Percentiles rank a stretch among this genome's conserved stretches.
Evolutionary conservation across 2,329 filamentous ascomycete species (phyloP).

Genomic region (Microcyclosporella mali): DNA sequence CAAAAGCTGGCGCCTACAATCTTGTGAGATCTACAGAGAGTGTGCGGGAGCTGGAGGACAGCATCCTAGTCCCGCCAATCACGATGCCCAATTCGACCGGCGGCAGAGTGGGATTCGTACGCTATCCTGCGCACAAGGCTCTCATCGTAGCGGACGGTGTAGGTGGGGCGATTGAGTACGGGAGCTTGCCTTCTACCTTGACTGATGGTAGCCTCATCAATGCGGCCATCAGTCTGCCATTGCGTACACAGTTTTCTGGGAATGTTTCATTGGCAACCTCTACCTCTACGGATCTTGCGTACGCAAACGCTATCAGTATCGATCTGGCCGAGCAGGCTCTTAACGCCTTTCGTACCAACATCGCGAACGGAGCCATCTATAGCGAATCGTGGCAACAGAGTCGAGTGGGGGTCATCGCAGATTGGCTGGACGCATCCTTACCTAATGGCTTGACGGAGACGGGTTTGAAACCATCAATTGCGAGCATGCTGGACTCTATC

Average conservation of each 20-base stretch:
- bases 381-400: slow-evolving; percentile 32
- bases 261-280: too few species aligned
- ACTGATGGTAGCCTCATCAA: slow-evolving; percentile 39
- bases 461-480: slow-evolving; percentile 59
- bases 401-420: slow-evolving; percentile 23
- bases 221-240: slow-evolving; percentile 53
- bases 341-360: slow-evolving; percentile 31
- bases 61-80: slow-evolving; percentile 67
- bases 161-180: slow-evolving; percentile 55
- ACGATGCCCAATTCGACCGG: slow-evolving; percentile 61
- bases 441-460: slow-evolving; percentile 33
- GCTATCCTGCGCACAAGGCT: slow-evolving; percentile 77
- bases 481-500: slow-evolving; percentile 60
- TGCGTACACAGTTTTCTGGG: slow-evolving; percentile 33
- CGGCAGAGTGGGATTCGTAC: slow-evolving; percentile 59
- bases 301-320: slow-evolving; percentile 52
- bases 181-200: slow-evolving; percentile 33
- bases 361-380: slow-evolving; percentile 31
- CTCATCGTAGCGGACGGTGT: slow-evolving; percentile 70
- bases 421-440: slow-evolving; percentile 22
- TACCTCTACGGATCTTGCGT: slow-evolving; percentile 4
- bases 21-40: slow-evolving; percentile 22
- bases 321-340: slow-evolving; percentile 58
- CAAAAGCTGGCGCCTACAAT: slow-evolving; percentile 40
- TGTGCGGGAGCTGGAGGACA: slow-evolving; percentile 49